Conservation (phyloP, 495 filamentous ascomycete genomes). For the Trichoderma orchidacearum region DNA sequence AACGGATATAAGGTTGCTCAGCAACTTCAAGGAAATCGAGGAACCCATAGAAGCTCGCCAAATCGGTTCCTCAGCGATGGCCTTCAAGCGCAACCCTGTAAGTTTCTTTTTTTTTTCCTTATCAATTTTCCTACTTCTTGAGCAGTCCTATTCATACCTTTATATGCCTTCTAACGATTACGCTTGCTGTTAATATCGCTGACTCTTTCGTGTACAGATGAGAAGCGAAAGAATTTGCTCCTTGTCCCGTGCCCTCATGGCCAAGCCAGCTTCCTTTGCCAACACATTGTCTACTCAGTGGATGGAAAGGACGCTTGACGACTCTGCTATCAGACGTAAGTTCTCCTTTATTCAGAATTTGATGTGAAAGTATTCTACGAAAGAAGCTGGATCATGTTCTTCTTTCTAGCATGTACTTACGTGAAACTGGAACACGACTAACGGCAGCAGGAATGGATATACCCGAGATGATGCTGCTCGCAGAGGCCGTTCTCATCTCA, state of each 20-base stretch:
- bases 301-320: constrained; percentile 37
- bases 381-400: not conserved
- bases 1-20: constrained; percentile 68
- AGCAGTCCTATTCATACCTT: not conserved
- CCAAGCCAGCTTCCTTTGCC: constrained; percentile 51
- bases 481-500: constrained; percentile 69
- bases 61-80: constrained; percentile 48
- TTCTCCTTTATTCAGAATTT: not conserved
- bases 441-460: constrained; percentile 37
- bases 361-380: not conserved
- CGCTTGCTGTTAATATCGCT: not conserved
- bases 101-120: not conserved
- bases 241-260: constrained; percentile 56
- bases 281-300: constrained; percentile 77
- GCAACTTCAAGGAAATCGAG: constrained; percentile 45
- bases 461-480: constrained; percentile 63
- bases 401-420: not conserved
- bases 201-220: constrained; percentile 35
- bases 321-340: constrained; percentile 48
- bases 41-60: constrained; percentile 82
- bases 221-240: constrained; percentile 72
- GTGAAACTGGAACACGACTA: constrained; percentile 5
- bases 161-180: not conserved
- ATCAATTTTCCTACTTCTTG: not conserved
- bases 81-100: constrained; percentile 74